Base-by-base conservation (phyloP, 2,329 filamentous ascomycete species). In the Falciphora oryzae region DNA sequence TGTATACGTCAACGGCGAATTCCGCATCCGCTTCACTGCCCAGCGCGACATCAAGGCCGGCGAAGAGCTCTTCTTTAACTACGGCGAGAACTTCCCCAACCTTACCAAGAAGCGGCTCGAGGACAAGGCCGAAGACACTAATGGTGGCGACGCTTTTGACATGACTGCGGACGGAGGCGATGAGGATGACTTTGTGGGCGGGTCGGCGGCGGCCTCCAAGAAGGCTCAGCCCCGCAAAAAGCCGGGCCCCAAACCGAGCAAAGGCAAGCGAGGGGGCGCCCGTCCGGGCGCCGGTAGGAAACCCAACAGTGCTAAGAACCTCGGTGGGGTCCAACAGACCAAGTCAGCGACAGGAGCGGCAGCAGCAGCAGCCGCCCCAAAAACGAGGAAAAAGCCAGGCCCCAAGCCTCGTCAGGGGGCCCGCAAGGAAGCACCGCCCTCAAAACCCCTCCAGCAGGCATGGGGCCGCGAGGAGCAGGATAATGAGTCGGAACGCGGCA, bases 31-130 rank as follows among this genome's bases (percentile, higher is more conserved):
- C 59, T 89, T 95, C 70, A 87, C 84, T 60, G 90, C 91, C 0
- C 79, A 83, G 64, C 80, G 85, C 2, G 82, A 89, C 57, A 89
- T 95, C 71, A 80, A 83, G 65, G 80, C 84, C 4, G 91, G 91
- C 29, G 88, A 92, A 66, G 91, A 95, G 74, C 77, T 96, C 0
- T 90, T 92, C 72, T 96, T 94, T 75, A 85, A 94, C 72, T 95
- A 96, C 70, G 89, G 89, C 57, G 83, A 88, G 70, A 85, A 87
- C 67, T 89, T 89, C 70, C 84, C 85, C 16, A 87, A 88, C 65
- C 73, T 88, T 65, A 86, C 79, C 44, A 81, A 83, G 73, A 83
- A 82, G 66, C 73, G 82, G 29, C 74, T 81, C 32, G 77, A 81
- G 67, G 76, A 78, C 68, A 77, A 78, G 68, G 76, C 76, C 38